Evolutionary conservation across 2,329 filamentous ascomycete species (phyloP), one percentile per base, ranked within the genome.

Genomic region (Chalaropsis ovoidea): DNA sequence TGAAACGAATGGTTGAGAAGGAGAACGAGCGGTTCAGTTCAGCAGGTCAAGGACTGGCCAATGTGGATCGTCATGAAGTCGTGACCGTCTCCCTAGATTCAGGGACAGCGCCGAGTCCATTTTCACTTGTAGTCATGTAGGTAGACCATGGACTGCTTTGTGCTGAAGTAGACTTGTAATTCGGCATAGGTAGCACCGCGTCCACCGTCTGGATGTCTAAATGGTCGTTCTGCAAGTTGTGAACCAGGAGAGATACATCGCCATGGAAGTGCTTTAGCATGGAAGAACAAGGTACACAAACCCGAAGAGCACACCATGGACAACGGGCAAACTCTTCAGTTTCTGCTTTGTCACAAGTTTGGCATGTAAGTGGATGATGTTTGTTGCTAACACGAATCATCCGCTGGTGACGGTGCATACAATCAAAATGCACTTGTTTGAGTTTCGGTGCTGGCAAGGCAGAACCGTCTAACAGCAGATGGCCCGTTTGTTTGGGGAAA

Each of bases 361-460:
- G 79, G 71, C 82, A 85, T 11, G 79, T 75, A 22, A 84, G 74
- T 1, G 81, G 76, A 70, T 82, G 80, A 69, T 77, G 71, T 60
- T 71, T 72, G 71, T 84, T 84, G 67, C 74, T 73, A 64, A 77
- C 77, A 45, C 76, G 73, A 64, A 78, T 75, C 78, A 84, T 81
- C 60, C 72, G 75, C 60, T 71, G 71, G 70, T 85, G 82, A 2
- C 72, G 71, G 49, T 77, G 76, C 66, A 79, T 76, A 72, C 82
- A 85, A 66, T 73, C 70, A 68, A 77, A 77, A 68, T 78, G 77
- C 1, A 74, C 73, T 60, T 79, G 75, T 62, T 73, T 75, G n/a
- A 83, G 72, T 1, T 79, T 75, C 7, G 72, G 72, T 1, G 81
- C 74, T 19, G 74, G 73, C 65, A 79, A 74, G 71, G 15, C 74